phyloP scores from a whole-genome alignment of 306 rosid species.

The Castanea crenata region DNA sequence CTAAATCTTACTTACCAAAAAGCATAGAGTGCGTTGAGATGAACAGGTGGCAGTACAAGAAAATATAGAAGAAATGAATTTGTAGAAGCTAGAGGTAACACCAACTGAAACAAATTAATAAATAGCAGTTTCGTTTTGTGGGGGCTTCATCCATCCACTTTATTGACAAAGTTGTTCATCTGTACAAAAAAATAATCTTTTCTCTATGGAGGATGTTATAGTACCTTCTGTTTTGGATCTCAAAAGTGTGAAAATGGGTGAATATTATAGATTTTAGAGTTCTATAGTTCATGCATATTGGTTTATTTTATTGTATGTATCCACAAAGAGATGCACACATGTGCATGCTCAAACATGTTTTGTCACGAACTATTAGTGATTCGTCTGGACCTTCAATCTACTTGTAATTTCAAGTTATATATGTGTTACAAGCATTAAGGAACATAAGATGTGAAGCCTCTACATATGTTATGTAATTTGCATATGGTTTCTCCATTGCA shows the following conservation, averaged over 20 bases:
- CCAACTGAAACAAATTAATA: neutral
- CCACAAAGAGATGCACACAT: neutral
- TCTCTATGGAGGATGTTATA: neutral
- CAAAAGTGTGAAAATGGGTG: neutral
- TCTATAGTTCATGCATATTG: neutral
- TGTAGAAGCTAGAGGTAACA: neutral
- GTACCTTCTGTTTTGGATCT: constrained; percentile 1
- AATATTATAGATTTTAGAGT: neutral
- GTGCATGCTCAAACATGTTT: neutral
- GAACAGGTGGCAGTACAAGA: neutral
- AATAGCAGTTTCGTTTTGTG: neutral
- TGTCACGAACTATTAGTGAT: neutral
- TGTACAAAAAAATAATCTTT: neutral
- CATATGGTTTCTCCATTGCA: constrained; percentile 36
- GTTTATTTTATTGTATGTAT: neutral
- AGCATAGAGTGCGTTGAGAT: neutral
- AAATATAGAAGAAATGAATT: neutral
- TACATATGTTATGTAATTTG: neutral
- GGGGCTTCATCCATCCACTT: neutral
- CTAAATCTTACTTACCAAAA: no score
- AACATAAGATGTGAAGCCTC: neutral
- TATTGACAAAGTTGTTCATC: neutral
- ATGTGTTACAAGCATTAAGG: neutral
- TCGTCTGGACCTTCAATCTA: neutral
- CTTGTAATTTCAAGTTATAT: neutral